Evolutionary conservation across 352 stramenopile species (phyloP).

Genomic region (Plasmopara viticola): DNA sequence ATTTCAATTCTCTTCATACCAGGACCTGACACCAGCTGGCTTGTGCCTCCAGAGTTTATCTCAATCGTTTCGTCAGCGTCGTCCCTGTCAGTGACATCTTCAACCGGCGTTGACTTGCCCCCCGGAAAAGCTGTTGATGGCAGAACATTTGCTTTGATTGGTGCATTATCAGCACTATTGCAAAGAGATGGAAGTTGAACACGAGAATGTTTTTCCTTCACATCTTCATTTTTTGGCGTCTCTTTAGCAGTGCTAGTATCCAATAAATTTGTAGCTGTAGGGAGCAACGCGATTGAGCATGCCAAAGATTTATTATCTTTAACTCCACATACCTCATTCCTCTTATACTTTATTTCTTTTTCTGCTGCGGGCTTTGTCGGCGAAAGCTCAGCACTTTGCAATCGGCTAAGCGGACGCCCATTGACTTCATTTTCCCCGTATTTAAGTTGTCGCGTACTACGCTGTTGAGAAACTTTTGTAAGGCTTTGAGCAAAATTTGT

Average conservation of each 20-base stretch:
- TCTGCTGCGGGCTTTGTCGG: slow-evolving; percentile 1
- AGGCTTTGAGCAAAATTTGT: slow-evolving; percentile 7
- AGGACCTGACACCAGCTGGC: neutral
- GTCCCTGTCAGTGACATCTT: slow-evolving; percentile 20
- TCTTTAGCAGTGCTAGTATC: neutral
- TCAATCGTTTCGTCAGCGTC: slow-evolving; percentile 13
- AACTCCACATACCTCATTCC: neutral
- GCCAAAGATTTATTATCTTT: slow-evolving; percentile 1
- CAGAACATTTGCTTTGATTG: slow-evolving; percentile 1
- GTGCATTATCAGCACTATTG: neutral
- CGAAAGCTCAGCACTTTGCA: neutral
- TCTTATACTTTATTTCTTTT: neutral
- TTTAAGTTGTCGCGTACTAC: slow-evolving; percentile 37
- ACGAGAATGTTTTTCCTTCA: slow-evolving; percentile 14
- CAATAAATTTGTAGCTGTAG: slow-evolving; percentile 1
- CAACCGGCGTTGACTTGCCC: neutral
- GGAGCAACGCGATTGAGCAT: slow-evolving; percentile 21
- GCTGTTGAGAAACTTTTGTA: slow-evolving; percentile 12
- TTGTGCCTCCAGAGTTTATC: slow-evolving; percentile 5
- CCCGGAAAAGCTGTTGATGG: neutral
- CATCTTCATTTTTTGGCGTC: slow-evolving; percentile 6
- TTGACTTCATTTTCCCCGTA: slow-evolving; percentile 27
- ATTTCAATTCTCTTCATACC: slow-evolving; percentile 1
- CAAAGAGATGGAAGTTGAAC: slow-evolving; percentile 17
- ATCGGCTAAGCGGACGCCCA: slow-evolving; percentile 4